Evolutionary conservation across 306 rosid genomes (phyloP).

Genomic region (Castanea mollissima): DNA sequence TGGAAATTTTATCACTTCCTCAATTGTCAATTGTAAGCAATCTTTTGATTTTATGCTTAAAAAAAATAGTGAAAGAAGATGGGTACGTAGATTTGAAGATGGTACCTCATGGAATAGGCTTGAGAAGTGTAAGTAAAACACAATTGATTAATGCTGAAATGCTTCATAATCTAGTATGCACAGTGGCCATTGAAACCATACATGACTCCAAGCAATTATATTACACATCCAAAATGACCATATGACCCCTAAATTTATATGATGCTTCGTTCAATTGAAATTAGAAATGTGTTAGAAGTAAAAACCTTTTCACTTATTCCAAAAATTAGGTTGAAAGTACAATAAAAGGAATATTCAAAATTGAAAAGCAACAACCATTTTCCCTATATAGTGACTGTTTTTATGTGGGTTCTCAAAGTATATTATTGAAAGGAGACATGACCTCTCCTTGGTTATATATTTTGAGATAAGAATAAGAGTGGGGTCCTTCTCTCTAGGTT

Average conservation of each 20-base stretch:
- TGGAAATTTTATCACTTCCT: background rate
- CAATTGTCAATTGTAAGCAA: background rate
- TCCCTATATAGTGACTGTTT: conserved; percentile 39
- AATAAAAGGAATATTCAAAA: conserved; percentile 62
- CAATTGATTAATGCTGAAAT: too few species aligned
- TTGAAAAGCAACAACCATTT: conserved; percentile 57
- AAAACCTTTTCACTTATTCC: conserved; percentile 41
- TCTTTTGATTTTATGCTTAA: background rate
- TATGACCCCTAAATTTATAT: too few species aligned
- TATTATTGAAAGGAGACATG: conserved; percentile 44
- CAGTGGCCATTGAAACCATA: too few species aligned
- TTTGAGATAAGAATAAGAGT: conserved; percentile 40
- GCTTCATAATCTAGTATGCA: too few species aligned
- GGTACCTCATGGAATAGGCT: background rate
- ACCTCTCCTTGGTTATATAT: conserved; percentile 35
- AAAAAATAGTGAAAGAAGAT: background rate
- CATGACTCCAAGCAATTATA: too few species aligned
- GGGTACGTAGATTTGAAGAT: background rate
- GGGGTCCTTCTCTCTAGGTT: conserved; percentile 39
- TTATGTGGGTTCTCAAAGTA: conserved; percentile 43
- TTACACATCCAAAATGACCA: too few species aligned
- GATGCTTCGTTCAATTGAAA: background rate
- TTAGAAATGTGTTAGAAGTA: conserved; percentile 2
- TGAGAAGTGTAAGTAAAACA: too few species aligned
- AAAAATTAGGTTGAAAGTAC: conserved; percentile 47